A percentile compares a stretch with the other conserved stretches of the same genome.
Conservation (phyloP, 768 basidiomycete species). For the Pleurotus pulmonarius region DNA sequence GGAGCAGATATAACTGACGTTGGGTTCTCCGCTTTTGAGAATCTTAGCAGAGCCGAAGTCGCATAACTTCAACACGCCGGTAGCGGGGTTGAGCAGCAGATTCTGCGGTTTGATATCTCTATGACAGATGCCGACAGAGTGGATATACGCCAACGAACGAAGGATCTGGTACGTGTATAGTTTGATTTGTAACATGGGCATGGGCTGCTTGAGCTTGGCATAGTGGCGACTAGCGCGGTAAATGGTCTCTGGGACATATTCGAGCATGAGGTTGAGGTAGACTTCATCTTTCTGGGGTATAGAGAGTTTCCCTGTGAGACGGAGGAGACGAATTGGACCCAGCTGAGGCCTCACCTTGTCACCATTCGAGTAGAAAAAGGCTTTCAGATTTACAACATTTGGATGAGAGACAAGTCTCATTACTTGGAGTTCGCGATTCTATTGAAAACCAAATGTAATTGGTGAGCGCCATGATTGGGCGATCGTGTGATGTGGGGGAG, state of each 20-base stretch:
- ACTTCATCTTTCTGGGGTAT: conserved; percentile 92
- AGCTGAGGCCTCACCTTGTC: conserved; percentile 71
- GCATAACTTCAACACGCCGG: conserved; percentile 95
- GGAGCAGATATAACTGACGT: conserved; percentile 99
- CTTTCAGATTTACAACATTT: conserved; percentile 95
- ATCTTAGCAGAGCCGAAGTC: conserved; percentile 99
- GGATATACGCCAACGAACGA: conserved; percentile 97
- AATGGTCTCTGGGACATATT: conserved; percentile 99
- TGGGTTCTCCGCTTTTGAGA: conserved; percentile 94
- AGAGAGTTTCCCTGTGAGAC: conserved; percentile 4
- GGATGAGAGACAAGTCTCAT: conserved; percentile 97
- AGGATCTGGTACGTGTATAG: conserved; percentile 99
- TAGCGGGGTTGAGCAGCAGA: conserved; percentile 92
- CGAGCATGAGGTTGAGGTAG: conserved; percentile 97
- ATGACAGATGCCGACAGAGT: conserved; percentile 99
- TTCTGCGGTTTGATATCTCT: conserved; percentile 99
- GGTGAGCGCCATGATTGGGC: background rate
- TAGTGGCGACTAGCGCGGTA: conserved; percentile 99
- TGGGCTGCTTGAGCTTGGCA: conserved; percentile 98
- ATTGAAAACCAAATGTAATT: conserved; percentile 7
- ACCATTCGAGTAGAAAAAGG: conserved; percentile 99
- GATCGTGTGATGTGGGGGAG: background rate
- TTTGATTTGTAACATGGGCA: conserved; percentile 99
- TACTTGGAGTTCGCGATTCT: conserved; percentile 99
- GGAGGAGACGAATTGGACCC: conserved; percentile 11